phyloP scores from a whole-genome alignment of 805 yeast species.

The Saccharomycopsis fibuligera region DNA sequence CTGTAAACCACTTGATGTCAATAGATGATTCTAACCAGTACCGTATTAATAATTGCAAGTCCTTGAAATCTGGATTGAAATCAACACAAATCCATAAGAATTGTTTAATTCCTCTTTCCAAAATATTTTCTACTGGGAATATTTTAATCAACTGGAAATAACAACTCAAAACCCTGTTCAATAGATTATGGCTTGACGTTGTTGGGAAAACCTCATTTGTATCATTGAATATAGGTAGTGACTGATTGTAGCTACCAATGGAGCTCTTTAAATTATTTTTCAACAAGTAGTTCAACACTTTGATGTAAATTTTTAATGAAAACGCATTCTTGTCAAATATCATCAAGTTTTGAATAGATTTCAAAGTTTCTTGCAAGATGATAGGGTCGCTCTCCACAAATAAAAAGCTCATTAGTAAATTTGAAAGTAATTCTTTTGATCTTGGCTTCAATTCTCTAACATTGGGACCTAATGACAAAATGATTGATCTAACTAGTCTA shows the following conservation, averaged over 20 bases:
- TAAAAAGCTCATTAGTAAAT: conserved; percentile 31
- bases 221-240: conserved; percentile 33
- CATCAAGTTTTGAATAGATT: conserved; percentile 38
- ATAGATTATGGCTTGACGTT: conserved; percentile 36
- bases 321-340: conserved; percentile 39
- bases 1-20: conserved; percentile 51
- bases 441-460: conserved; percentile 29
- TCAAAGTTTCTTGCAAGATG: conserved; percentile 33
- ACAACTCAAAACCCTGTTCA: conserved; percentile 46
- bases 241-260: conserved; percentile 25
- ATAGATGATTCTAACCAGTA: conserved; percentile 56
- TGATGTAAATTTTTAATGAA: conserved; percentile 27
- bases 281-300: conserved; percentile 29
- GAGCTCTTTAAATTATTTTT: conserved; percentile 29
- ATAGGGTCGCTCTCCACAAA: conserved; percentile 28
- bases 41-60: conserved; percentile 39
- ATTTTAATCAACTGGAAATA: conserved; percentile 53
- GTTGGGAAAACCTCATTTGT: conserved; percentile 38
- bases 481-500: conserved; percentile 37
- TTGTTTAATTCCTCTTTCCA: conserved; percentile 41
- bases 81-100: conserved; percentile 57
- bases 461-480: conserved; percentile 56
- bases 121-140: conserved; percentile 37
- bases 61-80: conserved; percentile 37
- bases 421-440: conserved; percentile 30